phyloP scores from a whole-genome alignment of 1,284 basidiomycete species.

The Ceraceosorus guamensis region DNA sequence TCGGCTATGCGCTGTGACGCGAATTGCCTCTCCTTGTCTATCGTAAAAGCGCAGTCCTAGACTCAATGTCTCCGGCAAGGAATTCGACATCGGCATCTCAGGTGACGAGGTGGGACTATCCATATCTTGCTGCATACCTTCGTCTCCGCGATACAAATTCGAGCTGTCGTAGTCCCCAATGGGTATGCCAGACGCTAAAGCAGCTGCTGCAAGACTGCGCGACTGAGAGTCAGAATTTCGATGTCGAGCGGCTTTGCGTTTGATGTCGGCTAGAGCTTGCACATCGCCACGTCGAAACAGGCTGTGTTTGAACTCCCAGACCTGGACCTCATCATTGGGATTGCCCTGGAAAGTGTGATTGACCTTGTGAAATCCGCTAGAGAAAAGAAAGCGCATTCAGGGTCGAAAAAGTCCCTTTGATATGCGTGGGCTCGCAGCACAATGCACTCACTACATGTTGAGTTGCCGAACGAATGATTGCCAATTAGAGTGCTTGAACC shows the following conservation, averaged over 20 bases:
- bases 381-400: constrained; percentile 12
- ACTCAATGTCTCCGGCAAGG: neutral
- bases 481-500: constrained; percentile 47
- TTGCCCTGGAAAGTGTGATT: constrained; percentile 40
- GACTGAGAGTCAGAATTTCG: constrained; percentile 20
- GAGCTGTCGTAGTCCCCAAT: neutral
- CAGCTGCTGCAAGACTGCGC: constrained; percentile 16
- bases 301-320: constrained; percentile 42
- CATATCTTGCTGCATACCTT: neutral
- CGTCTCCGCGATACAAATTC: constrained; percentile 1
- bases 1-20: too few relatives aligned
- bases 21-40: neutral
- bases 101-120: neutral
- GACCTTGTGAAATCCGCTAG: constrained; percentile 39
- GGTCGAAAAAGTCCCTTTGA: neutral
- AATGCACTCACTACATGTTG: constrained; percentile 19
- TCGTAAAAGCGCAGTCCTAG: neutral
- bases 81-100: neutral
- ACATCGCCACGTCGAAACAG: constrained; percentile 37
- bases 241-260: constrained; percentile 37
- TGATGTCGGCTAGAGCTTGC: constrained; percentile 33
- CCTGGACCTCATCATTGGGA: constrained; percentile 34
- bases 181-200: constrained; percentile 14
- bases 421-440: neutral
- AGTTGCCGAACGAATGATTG: constrained; percentile 43